A percentile compares a stretch with the other conserved stretches of the same genome.
Conservation (phyloP, 495 filamentous ascomycete species). For the Lophiotrema nucula region DNA sequence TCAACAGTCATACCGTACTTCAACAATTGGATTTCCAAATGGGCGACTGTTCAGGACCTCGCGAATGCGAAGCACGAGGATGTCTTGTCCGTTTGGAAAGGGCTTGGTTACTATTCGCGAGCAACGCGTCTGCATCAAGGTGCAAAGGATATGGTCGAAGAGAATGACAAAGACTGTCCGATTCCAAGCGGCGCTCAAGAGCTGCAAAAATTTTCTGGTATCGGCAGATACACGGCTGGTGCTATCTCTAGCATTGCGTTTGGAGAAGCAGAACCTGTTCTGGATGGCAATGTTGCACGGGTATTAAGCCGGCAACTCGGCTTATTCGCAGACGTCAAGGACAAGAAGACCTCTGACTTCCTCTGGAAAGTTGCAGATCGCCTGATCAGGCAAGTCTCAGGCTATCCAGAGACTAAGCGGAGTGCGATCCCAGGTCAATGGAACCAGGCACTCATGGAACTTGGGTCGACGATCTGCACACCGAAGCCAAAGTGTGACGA, state of each 20-base stretch:
- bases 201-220: constrained; percentile 15
- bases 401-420: neutral
- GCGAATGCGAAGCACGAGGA: constrained; percentile 19
- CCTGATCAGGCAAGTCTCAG: constrained; percentile 17
- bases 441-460: constrained; percentile 32
- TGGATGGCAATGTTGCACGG: constrained; percentile 25
- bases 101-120: constrained; percentile 28
- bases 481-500: constrained; percentile 24
- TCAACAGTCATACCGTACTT: constrained; percentile 29
- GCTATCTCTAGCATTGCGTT: constrained; percentile 29
- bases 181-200: constrained; percentile 12
- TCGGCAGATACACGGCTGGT: constrained; percentile 26
- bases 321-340: constrained; percentile 22
- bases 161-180: constrained; percentile 4
- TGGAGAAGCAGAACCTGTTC: constrained; percentile 19
- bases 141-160: constrained; percentile 9
- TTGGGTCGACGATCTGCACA: constrained; percentile 26
- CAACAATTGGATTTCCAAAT: constrained; percentile 25
- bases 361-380: constrained; percentile 21
- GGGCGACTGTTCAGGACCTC: constrained; percentile 23
- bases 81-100: constrained; percentile 27
- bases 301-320: constrained; percentile 28
- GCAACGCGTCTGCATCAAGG: constrained; percentile 24
- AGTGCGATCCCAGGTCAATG: constrained; percentile 20
- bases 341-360: constrained; percentile 16